Percentiles rank a stretch among this genome's conserved stretches.
Evolutionary conservation across 768 basidiomycete species (phyloP).

Genomic region (Tulasnella sp.): DNA sequence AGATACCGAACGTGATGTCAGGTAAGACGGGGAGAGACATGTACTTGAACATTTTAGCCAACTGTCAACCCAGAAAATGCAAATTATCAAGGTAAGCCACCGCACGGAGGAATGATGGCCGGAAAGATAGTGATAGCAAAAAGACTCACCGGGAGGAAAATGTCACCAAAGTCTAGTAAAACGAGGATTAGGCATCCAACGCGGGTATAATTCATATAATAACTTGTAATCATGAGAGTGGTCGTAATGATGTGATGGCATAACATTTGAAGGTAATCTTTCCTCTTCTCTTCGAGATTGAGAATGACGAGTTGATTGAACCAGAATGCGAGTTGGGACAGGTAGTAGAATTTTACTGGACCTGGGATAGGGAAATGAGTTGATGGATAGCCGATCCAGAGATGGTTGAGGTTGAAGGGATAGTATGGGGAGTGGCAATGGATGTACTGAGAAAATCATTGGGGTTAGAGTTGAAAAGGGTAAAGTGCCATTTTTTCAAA

Average conservation of each 20-base stretch:
- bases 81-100: too few relatives aligned
- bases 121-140: too few relatives aligned
- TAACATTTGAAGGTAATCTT: slow-evolving; percentile 95
- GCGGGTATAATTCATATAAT: slow-evolving; percentile 72
- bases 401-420: slow-evolving; percentile 45
- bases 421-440: slow-evolving; percentile 56
- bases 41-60: slow-evolving; percentile 92
- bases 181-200: slow-evolving; percentile 83
- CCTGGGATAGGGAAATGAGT: slow-evolving; percentile 67
- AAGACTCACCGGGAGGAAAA: slow-evolving; percentile 66
- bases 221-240: slow-evolving; percentile 60
- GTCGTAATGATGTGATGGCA: slow-evolving; percentile 87
- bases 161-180: slow-evolving; percentile 90
- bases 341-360: slow-evolving; percentile 80
- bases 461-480: too few relatives aligned
- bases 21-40: slow-evolving; percentile 47
- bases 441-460: slow-evolving; percentile 59
- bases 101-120: too few relatives aligned
- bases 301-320: slow-evolving; percentile 82
- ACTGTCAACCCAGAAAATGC: slow-evolving; percentile 29
- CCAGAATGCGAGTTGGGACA: slow-evolving; percentile 78
- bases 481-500: too few relatives aligned
- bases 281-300: slow-evolving; percentile 82
- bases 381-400: slow-evolving; percentile 78
- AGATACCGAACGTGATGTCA: slow-evolving; percentile 64